Base-by-base conservation (phyloP, 2,329 filamentous ascomycete species). In the Stagonosporopsis vannaccii region DNA sequence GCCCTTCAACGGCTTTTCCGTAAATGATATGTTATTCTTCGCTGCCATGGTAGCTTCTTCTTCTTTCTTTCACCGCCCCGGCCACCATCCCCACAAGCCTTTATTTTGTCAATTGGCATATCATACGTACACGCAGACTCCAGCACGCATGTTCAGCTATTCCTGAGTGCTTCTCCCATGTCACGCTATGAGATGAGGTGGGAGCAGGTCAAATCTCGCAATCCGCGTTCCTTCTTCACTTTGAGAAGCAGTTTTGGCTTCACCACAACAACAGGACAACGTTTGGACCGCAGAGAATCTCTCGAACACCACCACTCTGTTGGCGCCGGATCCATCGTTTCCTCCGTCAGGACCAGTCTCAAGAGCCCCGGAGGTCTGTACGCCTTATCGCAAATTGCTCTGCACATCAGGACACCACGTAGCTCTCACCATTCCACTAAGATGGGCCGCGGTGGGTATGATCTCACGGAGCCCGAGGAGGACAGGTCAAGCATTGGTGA, bases 381-480 rank as follows among this genome's bases (percentile, higher is more conserved):
- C 11, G 20, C 0, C 17, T 19, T 12, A 13, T 32, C 15, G 20
- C 26, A n/a, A 9, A 36, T 7, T 28, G 30, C 23, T 15, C 15
- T n/a, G 30, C n/a, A 36, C 36, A 30, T n/a, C 26, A 49, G 36
- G 30, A 19, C 12, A 20, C 19, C 15, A 4, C 6, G 7, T 9
- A 26, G 25, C n/a, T 28, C 28, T 13, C 17, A 15, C 6, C 22
- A 11, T 4, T 12, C 26, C 8, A n/a, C 3, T 2, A 58, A 12
- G 15, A 69, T 69, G 65, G 62, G 62, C 0, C 65, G 64, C 1
- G 62, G 57, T 1, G 67, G 39, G 5, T 70, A 70, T 48, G 66
- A 69, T 37, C 41, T 35, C 1, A 67, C 61, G 0, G 45, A 51
- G 17, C 58, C 45, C 13, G 22, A 7, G 4, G 19, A 42, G 2